phyloP scores from a whole-genome alignment of 108 stramenopile species.

The Tribonema minus region DNA sequence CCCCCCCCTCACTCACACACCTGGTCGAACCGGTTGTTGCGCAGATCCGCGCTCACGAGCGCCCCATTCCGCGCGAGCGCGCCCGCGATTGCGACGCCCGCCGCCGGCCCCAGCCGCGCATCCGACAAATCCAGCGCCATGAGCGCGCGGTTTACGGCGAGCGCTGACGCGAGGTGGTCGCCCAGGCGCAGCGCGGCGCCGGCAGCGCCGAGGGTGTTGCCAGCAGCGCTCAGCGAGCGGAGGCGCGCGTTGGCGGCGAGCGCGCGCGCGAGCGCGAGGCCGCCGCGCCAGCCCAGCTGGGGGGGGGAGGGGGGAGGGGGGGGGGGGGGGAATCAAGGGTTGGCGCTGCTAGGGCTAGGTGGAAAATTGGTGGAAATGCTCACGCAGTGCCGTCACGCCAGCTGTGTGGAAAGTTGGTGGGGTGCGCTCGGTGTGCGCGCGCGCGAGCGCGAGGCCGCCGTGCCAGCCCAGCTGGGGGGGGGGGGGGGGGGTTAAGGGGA shows the following conservation, averaged over 20 bases:
- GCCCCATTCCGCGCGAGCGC: conserved; percentile 20
- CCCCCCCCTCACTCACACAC: no score
- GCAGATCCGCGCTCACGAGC: conserved; percentile 9
- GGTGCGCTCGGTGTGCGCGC: not conserved
- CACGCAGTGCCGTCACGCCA: not conserved
- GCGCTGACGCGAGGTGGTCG: conserved; percentile 1
- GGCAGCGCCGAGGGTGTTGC: conserved; percentile 19
- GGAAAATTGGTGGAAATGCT: not conserved
- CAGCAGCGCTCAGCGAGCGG: not conserved
- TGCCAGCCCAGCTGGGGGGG: conserved; percentile 11
- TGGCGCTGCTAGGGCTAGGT: not conserved
- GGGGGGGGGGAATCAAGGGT: not conserved
- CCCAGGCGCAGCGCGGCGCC: conserved; percentile 3
- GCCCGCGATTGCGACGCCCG: conserved; percentile 11
- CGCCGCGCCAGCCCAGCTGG: conserved; percentile 30
- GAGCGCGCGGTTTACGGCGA: conserved; percentile 22
- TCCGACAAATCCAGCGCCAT: conserved; percentile 13
- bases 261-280: conserved; percentile 27
- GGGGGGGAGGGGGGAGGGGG: not conserved
- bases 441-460: conserved; percentile 20
- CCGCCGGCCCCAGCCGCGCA: conserved; percentile 24
- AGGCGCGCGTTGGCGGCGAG: conserved; percentile 13
- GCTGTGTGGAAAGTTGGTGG: not conserved
- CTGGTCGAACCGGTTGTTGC: conserved; percentile 20
- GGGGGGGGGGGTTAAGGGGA: no score